These are phyloP conservation scores for Naumovozyma dairenensis DNA, from an alignment of 805 yeast species.

Conservation along the genomic window DNA sequence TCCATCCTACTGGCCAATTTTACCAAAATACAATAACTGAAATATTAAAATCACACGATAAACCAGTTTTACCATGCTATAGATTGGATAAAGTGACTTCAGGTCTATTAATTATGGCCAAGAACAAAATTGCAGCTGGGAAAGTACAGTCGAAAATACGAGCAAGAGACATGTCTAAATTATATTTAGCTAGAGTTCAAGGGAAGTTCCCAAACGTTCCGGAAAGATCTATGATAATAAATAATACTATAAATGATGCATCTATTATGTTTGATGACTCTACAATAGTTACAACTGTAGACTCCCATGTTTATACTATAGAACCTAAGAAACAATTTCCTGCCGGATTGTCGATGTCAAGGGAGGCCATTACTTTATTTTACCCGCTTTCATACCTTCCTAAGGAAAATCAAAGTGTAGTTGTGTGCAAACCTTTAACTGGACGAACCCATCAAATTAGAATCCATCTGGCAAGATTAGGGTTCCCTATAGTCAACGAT, in stretches of 20 bases:
- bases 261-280: slow-evolving; percentile 1
- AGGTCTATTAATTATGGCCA: slow-evolving; percentile 62
- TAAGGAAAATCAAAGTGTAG: slow-evolving; percentile 39
- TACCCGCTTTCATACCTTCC: slow-evolving; percentile 53
- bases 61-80: slow-evolving; percentile 66
- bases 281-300: slow-evolving; percentile 6
- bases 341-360: slow-evolving; percentile 34
- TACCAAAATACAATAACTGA: slow-evolving; percentile 65
- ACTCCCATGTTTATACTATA: slow-evolving; percentile 50
- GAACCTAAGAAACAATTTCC: slow-evolving; percentile 62
- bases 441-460: slow-evolving; percentile 95
- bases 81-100: slow-evolving; percentile 85
- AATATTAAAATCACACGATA: slow-evolving; percentile 53
- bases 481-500: slow-evolving; percentile 83
- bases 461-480: slow-evolving; percentile 79
- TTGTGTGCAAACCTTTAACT: slow-evolving; percentile 76
- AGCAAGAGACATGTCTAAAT: slow-evolving; percentile 59
- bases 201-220: slow-evolving; percentile 61
- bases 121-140: slow-evolving; percentile 40
- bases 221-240: slow-evolving; percentile 1
- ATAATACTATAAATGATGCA: no score
- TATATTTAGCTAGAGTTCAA: slow-evolving; percentile 74
- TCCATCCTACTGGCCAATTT: slow-evolving; percentile 87
- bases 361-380: slow-evolving; percentile 65
- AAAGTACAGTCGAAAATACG: slow-evolving; percentile 47